These are phyloP conservation scores for Candida michaelii DNA, from an alignment of 805 yeast species.

Conservation along the genomic window DNA sequence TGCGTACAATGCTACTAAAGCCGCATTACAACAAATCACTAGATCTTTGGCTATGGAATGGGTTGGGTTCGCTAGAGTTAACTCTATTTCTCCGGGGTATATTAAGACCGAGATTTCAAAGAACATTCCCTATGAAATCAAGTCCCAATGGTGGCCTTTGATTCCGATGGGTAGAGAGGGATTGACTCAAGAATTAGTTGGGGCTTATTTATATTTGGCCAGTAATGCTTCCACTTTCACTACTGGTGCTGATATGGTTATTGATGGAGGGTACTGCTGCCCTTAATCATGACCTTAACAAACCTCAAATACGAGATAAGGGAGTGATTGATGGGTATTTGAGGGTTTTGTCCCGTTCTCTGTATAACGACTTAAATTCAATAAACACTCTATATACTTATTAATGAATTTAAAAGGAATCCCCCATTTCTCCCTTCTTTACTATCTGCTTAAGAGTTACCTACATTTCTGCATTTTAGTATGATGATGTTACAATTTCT, in stretches of 20 bases:
- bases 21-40: constrained; percentile 43
- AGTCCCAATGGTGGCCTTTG: constrained; percentile 38
- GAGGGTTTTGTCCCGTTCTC: too few species aligned
- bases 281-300: constrained; percentile 21
- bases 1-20: constrained; percentile 48
- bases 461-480: too few species aligned
- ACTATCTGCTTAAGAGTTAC: too few species aligned
- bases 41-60: constrained; percentile 47
- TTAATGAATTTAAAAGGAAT: too few species aligned
- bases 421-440: too few species aligned
- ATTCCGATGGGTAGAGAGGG: constrained; percentile 50
- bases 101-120: constrained; percentile 40
- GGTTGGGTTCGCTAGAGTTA: constrained; percentile 48
- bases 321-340: too few species aligned
- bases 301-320: too few species aligned
- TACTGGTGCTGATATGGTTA: constrained; percentile 45
- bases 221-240: constrained; percentile 44
- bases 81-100: constrained; percentile 46
- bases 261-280: constrained; percentile 48
- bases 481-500: too few species aligned
- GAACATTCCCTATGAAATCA: constrained; percentile 32
- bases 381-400: too few species aligned
- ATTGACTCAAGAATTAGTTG: constrained; percentile 41
- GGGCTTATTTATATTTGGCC: constrained; percentile 46
- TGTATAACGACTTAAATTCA: too few species aligned